A percentile compares a stretch with the other conserved stretches of the same genome.
Evolutionary conservation across 2,329 filamentous ascomycete genomes (phyloP).

Genomic region (Beauveria sp.): DNA sequence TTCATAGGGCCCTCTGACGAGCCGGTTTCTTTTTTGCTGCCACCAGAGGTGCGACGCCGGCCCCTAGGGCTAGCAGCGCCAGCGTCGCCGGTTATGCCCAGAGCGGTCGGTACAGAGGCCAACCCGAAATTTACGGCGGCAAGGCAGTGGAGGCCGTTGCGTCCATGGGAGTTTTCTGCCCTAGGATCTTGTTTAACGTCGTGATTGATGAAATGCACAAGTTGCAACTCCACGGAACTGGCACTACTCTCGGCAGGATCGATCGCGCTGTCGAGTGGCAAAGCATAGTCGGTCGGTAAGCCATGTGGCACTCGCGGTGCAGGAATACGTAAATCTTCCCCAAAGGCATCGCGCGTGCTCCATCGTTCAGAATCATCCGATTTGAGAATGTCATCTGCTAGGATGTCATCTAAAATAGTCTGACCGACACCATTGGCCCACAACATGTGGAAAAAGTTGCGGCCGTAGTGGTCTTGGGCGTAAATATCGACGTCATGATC

Average conservation of each 20-base stretch:
- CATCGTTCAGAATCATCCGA: constrained; percentile 24
- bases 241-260: constrained; percentile 17
- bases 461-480: constrained; percentile 41
- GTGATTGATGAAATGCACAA: constrained; percentile 30
- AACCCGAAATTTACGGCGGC: constrained; percentile 43
- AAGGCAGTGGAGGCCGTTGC: constrained; percentile 52
- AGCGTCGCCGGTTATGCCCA: constrained; percentile 9
- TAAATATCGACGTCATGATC: constrained; percentile 25
- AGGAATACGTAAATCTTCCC: constrained; percentile 11
- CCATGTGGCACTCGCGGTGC: constrained; percentile 1
- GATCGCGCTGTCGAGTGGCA: constrained; percentile 17
- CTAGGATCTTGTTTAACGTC: constrained; percentile 25
- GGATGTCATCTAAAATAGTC: constrained; percentile 24
- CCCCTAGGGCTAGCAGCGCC: background rate
- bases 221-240: constrained; percentile 19
- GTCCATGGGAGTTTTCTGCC: constrained; percentile 33
- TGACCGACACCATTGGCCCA: constrained; percentile 20
- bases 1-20: constrained; percentile 25
- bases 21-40: constrained; percentile 20
- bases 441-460: constrained; percentile 44
- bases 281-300: constrained; percentile 15
- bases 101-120: constrained; percentile 21
- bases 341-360: constrained; percentile 43
- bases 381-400: constrained; percentile 24
- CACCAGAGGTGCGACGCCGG: background rate